Conservation (phyloP, 2,329 filamentous ascomycete genomes). For the Tolypocladium inflatum region DNA sequence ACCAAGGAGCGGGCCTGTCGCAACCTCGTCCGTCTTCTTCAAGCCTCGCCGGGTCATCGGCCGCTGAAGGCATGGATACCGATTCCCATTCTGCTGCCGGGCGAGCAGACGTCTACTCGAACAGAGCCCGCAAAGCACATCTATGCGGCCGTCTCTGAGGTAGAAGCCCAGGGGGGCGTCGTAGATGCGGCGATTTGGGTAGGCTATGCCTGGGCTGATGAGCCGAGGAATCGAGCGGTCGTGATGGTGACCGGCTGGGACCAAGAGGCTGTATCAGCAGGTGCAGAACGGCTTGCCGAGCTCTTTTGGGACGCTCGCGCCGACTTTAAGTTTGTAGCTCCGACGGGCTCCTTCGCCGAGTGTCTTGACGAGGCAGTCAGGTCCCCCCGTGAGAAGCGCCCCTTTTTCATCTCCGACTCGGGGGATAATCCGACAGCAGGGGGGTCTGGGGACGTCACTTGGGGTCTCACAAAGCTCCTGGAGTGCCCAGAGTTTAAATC, state of each 20-base stretch:
- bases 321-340: constrained; percentile 42
- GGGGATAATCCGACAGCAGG: constrained; percentile 47
- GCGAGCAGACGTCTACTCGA: constrained; percentile 45
- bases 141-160: constrained; percentile 34
- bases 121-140: constrained; percentile 41
- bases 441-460: constrained; percentile 43
- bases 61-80: constrained; percentile 44
- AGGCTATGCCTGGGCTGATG: constrained; percentile 47
- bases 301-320: constrained; percentile 36
- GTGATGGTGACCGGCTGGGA: constrained; percentile 44
- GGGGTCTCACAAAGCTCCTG: constrained; percentile 36
- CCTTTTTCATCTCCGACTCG: constrained; percentile 46
- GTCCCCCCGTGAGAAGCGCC: constrained; percentile 22
- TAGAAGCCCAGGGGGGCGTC: constrained; percentile 30
- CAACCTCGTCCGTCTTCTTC: constrained; percentile 33
- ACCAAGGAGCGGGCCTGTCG: constrained; percentile 41
- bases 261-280: constrained; percentile 20
- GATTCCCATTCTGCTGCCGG: constrained; percentile 40
- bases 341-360: constrained; percentile 34
- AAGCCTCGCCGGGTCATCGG: constrained; percentile 13
- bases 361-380: constrained; percentile 35
- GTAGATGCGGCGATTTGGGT: constrained; percentile 46
- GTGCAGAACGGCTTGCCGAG: constrained; percentile 34
- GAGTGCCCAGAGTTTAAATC: constrained; percentile 32
- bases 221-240: constrained; percentile 38